Evolutionary conservation across 192 early-diverging fungal genomes (phyloP), one percentile per base, ranked within the genome.

Genomic region (Lobosporangium transversale): DNA sequence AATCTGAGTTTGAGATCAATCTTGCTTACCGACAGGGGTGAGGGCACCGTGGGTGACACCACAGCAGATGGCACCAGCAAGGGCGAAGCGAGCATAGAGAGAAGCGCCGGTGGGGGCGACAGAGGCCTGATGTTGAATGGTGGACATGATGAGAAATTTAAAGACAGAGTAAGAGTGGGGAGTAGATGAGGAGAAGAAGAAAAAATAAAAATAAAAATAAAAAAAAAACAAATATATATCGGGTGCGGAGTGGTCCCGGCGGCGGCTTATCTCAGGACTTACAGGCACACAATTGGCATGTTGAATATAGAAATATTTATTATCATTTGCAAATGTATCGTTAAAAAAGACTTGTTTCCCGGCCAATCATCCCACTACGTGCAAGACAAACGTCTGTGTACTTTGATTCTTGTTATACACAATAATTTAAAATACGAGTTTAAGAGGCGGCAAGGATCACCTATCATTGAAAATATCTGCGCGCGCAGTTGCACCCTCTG

Each of bases 1-100:
- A 33, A 35, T 31, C 18, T 18, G 20, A 29, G 30, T 1, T 37
- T 12, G 30, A 17, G 43, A 47, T 56, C 50, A 42, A 33, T 20
- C 30, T 37, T 11, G 3, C 69, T 71, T 71, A 71, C 69, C 69
- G 31, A 71, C 76, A 51, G 79, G 79, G 55, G 79, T 80, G 73
- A 87, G 71, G 62, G 82, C 86, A 81, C 86, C 86, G 80, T 87
- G 86, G 60, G 86, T 87, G 79, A 87, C 69, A 74, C 74, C 78
- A 69, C 86, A 87, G 75, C 86, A 84, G 57, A 87, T 52, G 45
- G 86, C 86, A 74, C 86, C 86, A 50, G 86, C 84, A 40, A 87
- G 68, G 49, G 86, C 86, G 70, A 83, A 87, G 64, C 86, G 84
- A 33, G 84, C 68, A 53, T 87, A 87, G 30, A 87, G 79, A 43